Base-by-base conservation (phyloP, 129 eudicot genomes). In the Lactuca sativa region DNA sequence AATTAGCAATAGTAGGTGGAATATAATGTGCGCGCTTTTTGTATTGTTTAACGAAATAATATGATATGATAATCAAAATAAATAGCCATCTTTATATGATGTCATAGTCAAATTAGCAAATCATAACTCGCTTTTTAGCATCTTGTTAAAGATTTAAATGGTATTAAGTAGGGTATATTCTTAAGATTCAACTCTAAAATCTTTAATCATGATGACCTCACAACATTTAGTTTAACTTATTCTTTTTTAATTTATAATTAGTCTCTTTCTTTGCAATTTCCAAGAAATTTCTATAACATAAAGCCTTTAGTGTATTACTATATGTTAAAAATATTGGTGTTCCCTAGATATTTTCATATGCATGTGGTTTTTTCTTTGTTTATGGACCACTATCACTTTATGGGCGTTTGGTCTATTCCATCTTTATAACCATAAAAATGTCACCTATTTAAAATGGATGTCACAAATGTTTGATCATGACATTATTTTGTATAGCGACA, bases 261-360 rank as follows among this genome's bases (percentile, higher is more conserved):
- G 10, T 30, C 8, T 3, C 11, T 32, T 49, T 49, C 47, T 51
- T 17, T 31, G 59, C 44, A 56, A 37, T 38, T 25, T 69, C 38
- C 31, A 55, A 30, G 10, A 40, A 21, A n/a, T 31, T 43, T 70
- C 4, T 4, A 11, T 10, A 44, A 32, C 21, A 0, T 9, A 33
- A 16, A 74, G 53, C 43, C 73, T 5, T 56, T 2, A 44, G 30
- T 3, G 32, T 31, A 15, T 41, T 12, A 21, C 61, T 43, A 16
- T 51, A 7, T 57, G 61, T 72, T 61, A 2, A 30, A 49, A 37
- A 3, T 64, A 60, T 70, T 76, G 49, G 75, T 74, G 80, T 59
- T 67, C 36, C 2, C 4, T 67, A 59, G 37, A 67, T 59, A 59
- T 59, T 58, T 34, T 30, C 3, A 17, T 47, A 52, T 59, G 56